phyloP scores from a whole-genome alignment of 2,329 filamentous ascomycete genomes.

The Colletotrichum gigasporum region DNA sequence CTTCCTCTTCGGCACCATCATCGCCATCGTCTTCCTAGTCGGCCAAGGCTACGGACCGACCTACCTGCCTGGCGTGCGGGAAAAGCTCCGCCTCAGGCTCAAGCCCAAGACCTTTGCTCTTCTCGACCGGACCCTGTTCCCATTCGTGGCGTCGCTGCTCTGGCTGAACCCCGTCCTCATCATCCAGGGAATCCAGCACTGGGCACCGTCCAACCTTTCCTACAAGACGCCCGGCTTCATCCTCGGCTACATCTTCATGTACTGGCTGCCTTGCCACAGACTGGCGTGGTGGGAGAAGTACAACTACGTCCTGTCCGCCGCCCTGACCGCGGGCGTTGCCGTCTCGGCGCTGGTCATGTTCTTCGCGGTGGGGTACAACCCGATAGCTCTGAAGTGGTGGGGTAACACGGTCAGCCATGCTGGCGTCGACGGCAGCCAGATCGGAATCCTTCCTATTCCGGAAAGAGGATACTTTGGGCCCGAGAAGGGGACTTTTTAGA shows the following conservation, averaged over 20 bases:
- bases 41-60: slow-evolving; percentile 44
- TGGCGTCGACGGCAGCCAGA: slow-evolving; percentile 35
- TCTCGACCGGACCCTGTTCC: slow-evolving; percentile 49
- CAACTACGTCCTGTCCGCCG: slow-evolving; percentile 55
- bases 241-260: slow-evolving; percentile 53
- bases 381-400: slow-evolving; percentile 52
- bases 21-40: slow-evolving; percentile 48
- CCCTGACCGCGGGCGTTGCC: slow-evolving; percentile 52
- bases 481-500: slow-evolving; percentile 35
- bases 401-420: slow-evolving; percentile 45
- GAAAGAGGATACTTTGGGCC: slow-evolving; percentile 40
- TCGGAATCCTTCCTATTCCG: slow-evolving; percentile 35
- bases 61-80: slow-evolving; percentile 45
- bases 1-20: slow-evolving; percentile 49
- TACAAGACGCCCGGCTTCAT: slow-evolving; percentile 55
- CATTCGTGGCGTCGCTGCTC: slow-evolving; percentile 47
- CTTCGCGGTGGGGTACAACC: slow-evolving; percentile 52
- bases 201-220: slow-evolving; percentile 52
- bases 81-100: slow-evolving; percentile 42
- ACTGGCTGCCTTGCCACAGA: slow-evolving; percentile 48
- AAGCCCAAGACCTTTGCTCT: slow-evolving; percentile 41
- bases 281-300: slow-evolving; percentile 57
- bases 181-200: slow-evolving; percentile 53
- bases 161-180: slow-evolving; percentile 53
- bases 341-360: slow-evolving; percentile 53